A percentile compares a stretch with the other conserved stretches of the same genome.
These are phyloP conservation scores for Kazachstania martiniae DNA, from an alignment of 805 yeast species.

Conservation along the genomic window DNA sequence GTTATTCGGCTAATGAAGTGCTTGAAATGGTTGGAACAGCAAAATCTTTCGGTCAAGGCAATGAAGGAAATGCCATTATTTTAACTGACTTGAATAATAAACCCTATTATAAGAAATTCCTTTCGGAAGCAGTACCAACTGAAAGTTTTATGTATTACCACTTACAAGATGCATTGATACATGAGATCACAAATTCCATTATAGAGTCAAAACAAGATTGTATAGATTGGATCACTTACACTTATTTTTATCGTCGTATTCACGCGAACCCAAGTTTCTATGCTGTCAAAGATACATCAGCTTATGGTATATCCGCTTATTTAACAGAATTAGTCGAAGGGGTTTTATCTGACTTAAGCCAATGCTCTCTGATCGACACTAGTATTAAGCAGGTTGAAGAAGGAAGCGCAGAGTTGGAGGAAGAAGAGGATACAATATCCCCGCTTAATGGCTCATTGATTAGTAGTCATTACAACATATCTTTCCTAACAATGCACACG, in stretches of 20 bases:
- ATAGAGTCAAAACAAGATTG: constrained; percentile 70
- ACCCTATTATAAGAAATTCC: constrained; percentile 58
- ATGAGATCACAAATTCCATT: constrained; percentile 59
- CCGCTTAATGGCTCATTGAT: constrained; percentile 68
- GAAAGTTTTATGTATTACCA: constrained; percentile 60
- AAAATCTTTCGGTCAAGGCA: constrained; percentile 13
- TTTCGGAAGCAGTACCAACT: constrained; percentile 66
- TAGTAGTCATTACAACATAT: constrained; percentile 59
- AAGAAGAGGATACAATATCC: constrained; percentile 21
- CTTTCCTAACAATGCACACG: constrained; percentile 56
- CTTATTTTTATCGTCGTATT: constrained; percentile 73
- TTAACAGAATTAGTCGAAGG: constrained; percentile 76
- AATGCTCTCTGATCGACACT: constrained; percentile 52
- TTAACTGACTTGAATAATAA: constrained; percentile 46
- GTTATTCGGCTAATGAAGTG: constrained; percentile 54
- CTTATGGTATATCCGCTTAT: constrained; percentile 65
- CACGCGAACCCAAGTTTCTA: constrained; percentile 81
- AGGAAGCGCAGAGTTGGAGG: constrained; percentile 23
- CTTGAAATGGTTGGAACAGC: constrained; percentile 54
- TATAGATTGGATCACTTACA: constrained; percentile 80
- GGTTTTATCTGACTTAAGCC: constrained; percentile 50
- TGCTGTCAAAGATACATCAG: constrained; percentile 57
- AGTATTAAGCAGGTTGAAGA: constrained; percentile 26
- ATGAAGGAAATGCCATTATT: constrained; percentile 38
- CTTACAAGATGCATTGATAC: constrained; percentile 57